Conservation (phyloP, 106 monocot species). For the Gastrodia elata region DNA sequence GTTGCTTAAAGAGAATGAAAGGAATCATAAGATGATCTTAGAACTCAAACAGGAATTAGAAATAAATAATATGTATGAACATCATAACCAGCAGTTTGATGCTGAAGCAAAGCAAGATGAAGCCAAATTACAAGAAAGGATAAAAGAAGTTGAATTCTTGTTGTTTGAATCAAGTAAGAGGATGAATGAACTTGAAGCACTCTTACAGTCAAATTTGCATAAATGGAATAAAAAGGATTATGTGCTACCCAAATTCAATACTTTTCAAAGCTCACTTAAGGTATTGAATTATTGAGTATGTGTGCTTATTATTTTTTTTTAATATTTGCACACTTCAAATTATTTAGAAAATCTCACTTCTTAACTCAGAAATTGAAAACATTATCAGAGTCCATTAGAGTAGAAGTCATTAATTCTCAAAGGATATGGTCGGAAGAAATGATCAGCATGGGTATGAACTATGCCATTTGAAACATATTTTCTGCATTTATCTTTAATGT, state of each 20-base stretch:
- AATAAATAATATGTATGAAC: constrained; percentile 33
- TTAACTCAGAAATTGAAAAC: constrained; percentile 46
- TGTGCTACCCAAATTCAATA: constrained; percentile 41
- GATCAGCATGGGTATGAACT: constrained; percentile 42
- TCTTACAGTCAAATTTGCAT: constrained; percentile 40
- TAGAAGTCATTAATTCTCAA: constrained; percentile 44
- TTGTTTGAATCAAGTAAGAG: constrained; percentile 50
- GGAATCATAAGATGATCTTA: constrained; percentile 38
- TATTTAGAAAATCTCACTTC: neutral
- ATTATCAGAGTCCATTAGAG: constrained; percentile 53
- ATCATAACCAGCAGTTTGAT: constrained; percentile 38
- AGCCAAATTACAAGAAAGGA: constrained; percentile 22
- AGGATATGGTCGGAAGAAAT: constrained; percentile 58
- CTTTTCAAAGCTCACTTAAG: constrained; percentile 50
- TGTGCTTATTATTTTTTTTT: constrained; percentile 10
- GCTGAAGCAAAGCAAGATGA: constrained; percentile 20
- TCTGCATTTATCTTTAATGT: neutral
- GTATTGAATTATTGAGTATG: constrained; percentile 25
- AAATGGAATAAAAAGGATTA: constrained; percentile 66
- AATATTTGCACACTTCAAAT: neutral
- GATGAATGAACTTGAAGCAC: constrained; percentile 39
- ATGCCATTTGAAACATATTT: neutral
- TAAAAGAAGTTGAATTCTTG: constrained; percentile 44
- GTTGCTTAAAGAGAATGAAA: constrained; percentile 13
- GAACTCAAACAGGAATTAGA: constrained; percentile 59